Evolutionary conservation across 1,284 basidiomycete species (phyloP).

Genomic region (Ceratobasidium sp.): DNA sequence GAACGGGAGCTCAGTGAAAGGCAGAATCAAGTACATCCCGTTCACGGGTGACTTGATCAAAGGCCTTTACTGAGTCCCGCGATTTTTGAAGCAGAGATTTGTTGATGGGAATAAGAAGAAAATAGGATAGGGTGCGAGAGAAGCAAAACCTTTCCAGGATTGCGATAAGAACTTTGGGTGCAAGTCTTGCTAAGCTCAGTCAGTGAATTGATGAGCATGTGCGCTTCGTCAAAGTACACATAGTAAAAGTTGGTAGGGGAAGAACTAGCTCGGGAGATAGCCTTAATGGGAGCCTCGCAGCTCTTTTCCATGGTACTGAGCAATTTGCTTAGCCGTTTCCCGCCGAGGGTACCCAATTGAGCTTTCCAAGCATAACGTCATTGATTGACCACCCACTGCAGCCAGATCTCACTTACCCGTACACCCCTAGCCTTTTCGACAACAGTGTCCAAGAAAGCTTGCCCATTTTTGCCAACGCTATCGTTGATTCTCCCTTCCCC

Average conservation of each 20-base stretch:
- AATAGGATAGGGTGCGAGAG: not conserved
- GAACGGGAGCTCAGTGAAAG: too few relatives aligned
- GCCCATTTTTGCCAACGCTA: not conserved
- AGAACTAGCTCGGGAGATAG: not conserved
- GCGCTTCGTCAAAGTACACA: not conserved
- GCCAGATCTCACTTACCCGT: too few relatives aligned
- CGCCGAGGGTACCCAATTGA: not conserved
- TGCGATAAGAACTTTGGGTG: not conserved
- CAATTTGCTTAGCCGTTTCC: not conserved
- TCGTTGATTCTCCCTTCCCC: not conserved
- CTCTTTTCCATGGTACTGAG: not conserved
- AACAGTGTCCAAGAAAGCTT: not conserved
- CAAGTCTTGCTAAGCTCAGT: too few relatives aligned
- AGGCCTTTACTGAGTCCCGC: too few relatives aligned
- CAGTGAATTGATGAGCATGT: too few relatives aligned
- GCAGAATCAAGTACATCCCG: too few relatives aligned
- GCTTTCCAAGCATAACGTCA: too few relatives aligned
- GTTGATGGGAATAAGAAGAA: conserved; percentile 1
- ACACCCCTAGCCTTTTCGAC: too few relatives aligned
- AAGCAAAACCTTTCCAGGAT: not conserved
- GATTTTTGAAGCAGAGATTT: not conserved
- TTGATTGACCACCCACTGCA: too few relatives aligned
- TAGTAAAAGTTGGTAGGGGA: not conserved
- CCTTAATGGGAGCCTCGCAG: not conserved
- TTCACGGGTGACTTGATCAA: too few relatives aligned